Base-by-base conservation (phyloP, 2,329 filamentous ascomycete species). In the Scolecobasidium constrictum region DNA sequence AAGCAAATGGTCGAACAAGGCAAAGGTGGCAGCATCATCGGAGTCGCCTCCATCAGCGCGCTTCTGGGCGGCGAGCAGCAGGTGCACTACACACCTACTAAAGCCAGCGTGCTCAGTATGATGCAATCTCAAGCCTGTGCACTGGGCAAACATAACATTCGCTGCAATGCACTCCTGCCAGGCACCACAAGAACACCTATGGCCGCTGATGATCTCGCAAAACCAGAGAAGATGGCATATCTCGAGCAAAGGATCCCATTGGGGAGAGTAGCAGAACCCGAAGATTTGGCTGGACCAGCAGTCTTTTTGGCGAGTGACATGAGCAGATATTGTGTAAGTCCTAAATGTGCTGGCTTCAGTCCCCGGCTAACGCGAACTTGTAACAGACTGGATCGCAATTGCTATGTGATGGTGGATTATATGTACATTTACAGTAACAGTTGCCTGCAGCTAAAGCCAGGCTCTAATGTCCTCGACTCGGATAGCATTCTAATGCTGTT, bases 31-130 rank as follows among this genome's bases (percentile, higher is more conserved):
- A 81, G 77, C 52, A 90, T 94, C 54, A 90, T 87, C 50, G 83
- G 75, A 42, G 70, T 88, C 28, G 80, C 75, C 5, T 83, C 77
- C 49, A 85, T 87, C 54, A 78, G 72, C 16, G 83, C 83, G 0
- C 72, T 87, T 9, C 82, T 87, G 0, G 86, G 86, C 31, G 86
- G 86, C 34, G 83, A 79, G 0, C 68, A 72, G 38, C 86, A 93
- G 65, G 79, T 77, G 20, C 86, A 93, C 57, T 94, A 93, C 63
- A 93, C 86, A 13, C 84, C 86, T 6, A 93, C 86, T 12, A 93
- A 94, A 62, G 86, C 86, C 0, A 86, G 85, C 2, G 73, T 94
- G 3, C 57, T 84, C 26, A 83, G 77, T 36, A 68, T 94, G 35
- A 92, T 93, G 76, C 86, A 94, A 66, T 86, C 80, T 50, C 78